These are phyloP conservation scores for Bacidia gigantensis DNA, from an alignment of 495 filamentous ascomycete species.

Conservation along the genomic window DNA sequence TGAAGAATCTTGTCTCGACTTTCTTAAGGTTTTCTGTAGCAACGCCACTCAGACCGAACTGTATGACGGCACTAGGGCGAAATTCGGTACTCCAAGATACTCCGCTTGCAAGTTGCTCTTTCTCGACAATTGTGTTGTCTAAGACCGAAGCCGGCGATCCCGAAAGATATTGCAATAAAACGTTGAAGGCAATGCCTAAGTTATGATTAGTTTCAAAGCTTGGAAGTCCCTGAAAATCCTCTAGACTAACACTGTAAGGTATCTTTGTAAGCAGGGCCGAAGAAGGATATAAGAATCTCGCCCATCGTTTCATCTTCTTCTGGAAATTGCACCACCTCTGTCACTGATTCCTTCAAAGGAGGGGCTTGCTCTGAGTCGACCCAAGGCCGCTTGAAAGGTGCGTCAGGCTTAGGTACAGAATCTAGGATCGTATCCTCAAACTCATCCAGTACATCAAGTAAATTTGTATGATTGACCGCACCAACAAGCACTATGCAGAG, in stretches of 20 bases:
- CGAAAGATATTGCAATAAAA: constrained; percentile 69
- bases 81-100: constrained; percentile 62
- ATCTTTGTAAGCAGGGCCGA: constrained; percentile 70
- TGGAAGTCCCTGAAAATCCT: background rate
- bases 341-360: constrained; percentile 47
- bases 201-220: background rate
- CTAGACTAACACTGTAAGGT: constrained; percentile 32
- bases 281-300: constrained; percentile 68
- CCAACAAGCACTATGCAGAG: constrained; percentile 80
- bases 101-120: constrained; percentile 77
- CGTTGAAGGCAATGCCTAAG: constrained; percentile 52
- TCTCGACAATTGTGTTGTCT: constrained; percentile 86
- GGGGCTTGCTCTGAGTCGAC: constrained; percentile 70
- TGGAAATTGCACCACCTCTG: constrained; percentile 78
- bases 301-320: constrained; percentile 92
- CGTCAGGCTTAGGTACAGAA: constrained; percentile 57
- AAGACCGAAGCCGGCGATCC: constrained; percentile 86
- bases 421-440: constrained; percentile 81
- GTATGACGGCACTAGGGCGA: constrained; percentile 69
- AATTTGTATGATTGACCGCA: constrained; percentile 68
- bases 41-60: constrained; percentile 70
- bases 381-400: constrained; percentile 81
- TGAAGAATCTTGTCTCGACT: constrained; percentile 75
- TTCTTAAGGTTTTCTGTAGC: constrained; percentile 69
- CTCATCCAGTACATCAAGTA: constrained; percentile 65